Evolutionary conservation across 345 rosid species (phyloP).

Genomic region (Rhizophora apiculata): DNA sequence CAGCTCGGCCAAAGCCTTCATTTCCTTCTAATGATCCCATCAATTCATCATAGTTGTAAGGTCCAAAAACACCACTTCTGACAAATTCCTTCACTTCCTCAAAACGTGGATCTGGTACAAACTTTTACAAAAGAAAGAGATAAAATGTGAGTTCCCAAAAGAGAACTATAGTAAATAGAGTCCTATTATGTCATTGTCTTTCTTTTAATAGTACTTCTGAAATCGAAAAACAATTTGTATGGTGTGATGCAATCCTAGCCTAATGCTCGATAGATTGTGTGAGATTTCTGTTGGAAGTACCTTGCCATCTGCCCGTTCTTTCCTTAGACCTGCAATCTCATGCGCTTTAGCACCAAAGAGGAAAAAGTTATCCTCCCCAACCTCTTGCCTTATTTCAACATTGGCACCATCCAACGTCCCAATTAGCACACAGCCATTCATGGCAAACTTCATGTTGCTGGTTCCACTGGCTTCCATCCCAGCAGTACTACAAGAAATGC

Average conservation of each 20-base stretch:
- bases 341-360: constrained; percentile 78
- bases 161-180: not conserved
- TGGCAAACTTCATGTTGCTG: constrained; percentile 88
- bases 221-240: no score
- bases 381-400: constrained; percentile 78
- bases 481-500: constrained; percentile 51
- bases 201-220: not conserved
- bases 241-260: not conserved
- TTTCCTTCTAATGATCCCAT: constrained; percentile 79
- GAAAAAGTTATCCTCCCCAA: constrained; percentile 79
- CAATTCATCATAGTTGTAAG: constrained; percentile 54
- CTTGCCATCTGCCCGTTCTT: constrained; percentile 73
- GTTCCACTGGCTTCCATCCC: constrained; percentile 99
- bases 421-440: constrained; percentile 77
- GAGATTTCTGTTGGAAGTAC: constrained; percentile 24
- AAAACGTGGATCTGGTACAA: constrained; percentile 63
- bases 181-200: not conserved
- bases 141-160: constrained; percentile 2
- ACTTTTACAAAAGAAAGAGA: constrained; percentile 33
- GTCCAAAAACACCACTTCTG: constrained; percentile 64
- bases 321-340: constrained; percentile 64
- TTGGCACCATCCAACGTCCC: constrained; percentile 90
- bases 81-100: constrained; percentile 73
- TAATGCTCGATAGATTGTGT: not conserved
- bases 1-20: constrained; percentile 74